These are phyloP conservation scores for Ophiocordyceps camponoti-floridani DNA, from an alignment of 2,329 filamentous ascomycete genomes.

Conservation along the genomic window DNA sequence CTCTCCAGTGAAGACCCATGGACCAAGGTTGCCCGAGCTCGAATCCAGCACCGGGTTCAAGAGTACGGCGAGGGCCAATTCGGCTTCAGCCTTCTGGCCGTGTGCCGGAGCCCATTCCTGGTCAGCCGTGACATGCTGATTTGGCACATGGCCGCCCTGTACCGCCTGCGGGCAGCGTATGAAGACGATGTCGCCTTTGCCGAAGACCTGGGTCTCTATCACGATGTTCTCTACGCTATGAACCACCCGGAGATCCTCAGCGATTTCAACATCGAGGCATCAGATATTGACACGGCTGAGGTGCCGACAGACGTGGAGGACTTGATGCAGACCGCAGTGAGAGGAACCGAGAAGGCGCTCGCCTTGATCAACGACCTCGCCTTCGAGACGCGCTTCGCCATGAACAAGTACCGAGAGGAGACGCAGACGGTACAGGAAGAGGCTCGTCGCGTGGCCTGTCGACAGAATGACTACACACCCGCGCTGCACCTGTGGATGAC, in stretches of 20 bases:
- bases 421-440: slow-evolving; percentile 25
- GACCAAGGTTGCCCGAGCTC: slow-evolving; percentile 44
- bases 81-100: slow-evolving; percentile 61
- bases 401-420: slow-evolving; percentile 30
- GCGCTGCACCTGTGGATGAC: slow-evolving; percentile 52
- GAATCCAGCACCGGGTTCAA: slow-evolving; percentile 50
- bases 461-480: slow-evolving; percentile 50
- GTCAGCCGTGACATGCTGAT: slow-evolving; percentile 28
- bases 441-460: slow-evolving; percentile 30
- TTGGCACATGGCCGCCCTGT: slow-evolving; percentile 20
- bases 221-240: neutral
- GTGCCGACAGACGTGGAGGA: slow-evolving; percentile 5
- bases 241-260: slow-evolving; percentile 9
- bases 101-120: slow-evolving; percentile 48
- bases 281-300: slow-evolving; percentile 8
- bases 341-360: slow-evolving; percentile 11
- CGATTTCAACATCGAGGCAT: slow-evolving; percentile 11
- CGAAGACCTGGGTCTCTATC: neutral
- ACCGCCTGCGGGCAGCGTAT: neutral
- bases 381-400: slow-evolving; percentile 21
- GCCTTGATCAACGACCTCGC: slow-evolving; percentile 20
- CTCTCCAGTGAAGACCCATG: slow-evolving; percentile 30
- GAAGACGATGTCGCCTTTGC: neutral
- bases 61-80: slow-evolving; percentile 46
- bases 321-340: slow-evolving; percentile 3